Evolutionary conservation across 805 yeast species (phyloP).

Genomic region (Kodamaea nitidulidarum): DNA sequence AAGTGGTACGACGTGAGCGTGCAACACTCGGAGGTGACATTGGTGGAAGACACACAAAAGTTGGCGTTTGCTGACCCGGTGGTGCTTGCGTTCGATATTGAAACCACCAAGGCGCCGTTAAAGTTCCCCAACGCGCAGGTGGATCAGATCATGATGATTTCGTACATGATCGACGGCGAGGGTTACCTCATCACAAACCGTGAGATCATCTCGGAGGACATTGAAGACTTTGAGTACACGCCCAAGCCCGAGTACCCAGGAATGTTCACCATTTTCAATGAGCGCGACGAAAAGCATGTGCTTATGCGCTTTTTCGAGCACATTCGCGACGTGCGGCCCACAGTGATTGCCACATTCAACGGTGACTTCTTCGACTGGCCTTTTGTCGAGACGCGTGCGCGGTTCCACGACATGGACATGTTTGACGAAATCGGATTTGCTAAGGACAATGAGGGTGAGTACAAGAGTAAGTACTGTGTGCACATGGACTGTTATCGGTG

Average conservation of each 20-base stretch:
- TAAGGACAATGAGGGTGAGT: conserved; percentile 84
- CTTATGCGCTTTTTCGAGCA: conserved; percentile 83
- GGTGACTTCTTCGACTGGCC: conserved; percentile 99
- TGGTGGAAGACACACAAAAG: conserved; percentile 63
- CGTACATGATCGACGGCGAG: conserved; percentile 98
- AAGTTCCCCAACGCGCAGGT: conserved; percentile 90
- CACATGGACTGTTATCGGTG: conserved; percentile 98
- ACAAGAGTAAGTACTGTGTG: conserved; percentile 84
- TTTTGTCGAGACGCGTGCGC: conserved; percentile 84
- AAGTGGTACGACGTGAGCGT: conserved; percentile 89
- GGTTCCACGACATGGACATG: conserved; percentile 81
- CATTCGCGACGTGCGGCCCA: conserved; percentile 80
- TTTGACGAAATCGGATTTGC: conserved; percentile 92
- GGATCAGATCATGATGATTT: conserved; percentile 97
- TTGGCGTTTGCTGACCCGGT: conserved; percentile 97
- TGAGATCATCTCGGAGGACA: conserved; percentile 90
- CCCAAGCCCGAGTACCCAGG: conserved; percentile 97
- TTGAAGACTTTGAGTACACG: conserved; percentile 94
- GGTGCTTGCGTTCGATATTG: conserved; percentile 94
- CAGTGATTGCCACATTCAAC: conserved; percentile 96
- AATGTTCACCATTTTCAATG: conserved; percentile 82
- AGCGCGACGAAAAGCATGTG: conserved; percentile 73
- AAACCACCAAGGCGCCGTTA: conserved; percentile 92
- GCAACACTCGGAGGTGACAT: conserved; percentile 48
- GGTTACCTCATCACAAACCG: conserved; percentile 92